Conservation (phyloP, 257 asterid species). For the Ballota nigra region DNA sequence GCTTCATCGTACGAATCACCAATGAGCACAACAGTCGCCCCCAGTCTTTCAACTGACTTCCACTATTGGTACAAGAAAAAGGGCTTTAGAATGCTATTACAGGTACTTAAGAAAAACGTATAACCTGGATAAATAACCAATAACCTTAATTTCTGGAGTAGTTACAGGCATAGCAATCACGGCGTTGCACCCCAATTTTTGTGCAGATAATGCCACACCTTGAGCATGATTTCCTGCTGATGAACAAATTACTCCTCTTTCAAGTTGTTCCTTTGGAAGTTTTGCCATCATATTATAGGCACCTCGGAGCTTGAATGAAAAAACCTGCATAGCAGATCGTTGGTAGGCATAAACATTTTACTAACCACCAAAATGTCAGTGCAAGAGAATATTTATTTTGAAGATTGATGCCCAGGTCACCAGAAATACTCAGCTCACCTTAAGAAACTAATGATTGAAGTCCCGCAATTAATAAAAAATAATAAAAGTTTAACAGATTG, state of each 20-base stretch:
- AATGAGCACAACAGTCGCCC: slow-evolving; percentile 75
- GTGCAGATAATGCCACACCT: slow-evolving; percentile 85
- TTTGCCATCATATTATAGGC: slow-evolving; percentile 97
- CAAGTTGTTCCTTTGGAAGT: slow-evolving; percentile 60
- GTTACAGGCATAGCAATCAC: slow-evolving; percentile 88
- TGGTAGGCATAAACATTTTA: neutral
- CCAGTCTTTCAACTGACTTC: slow-evolving; percentile 74
- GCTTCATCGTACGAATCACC: slow-evolving; percentile 93
- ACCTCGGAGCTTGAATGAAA: slow-evolving; percentile 89
- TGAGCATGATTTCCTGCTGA: slow-evolving; percentile 97
- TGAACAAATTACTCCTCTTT: slow-evolving; percentile 81
- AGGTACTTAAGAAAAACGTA: neutral
- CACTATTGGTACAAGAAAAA: slow-evolving; percentile 40
- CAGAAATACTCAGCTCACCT: neutral
- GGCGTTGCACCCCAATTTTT: slow-evolving; percentile 65
- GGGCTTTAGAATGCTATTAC: slow-evolving; percentile 5
- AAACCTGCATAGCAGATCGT: slow-evolving; percentile 49
- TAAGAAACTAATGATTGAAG: neutral
- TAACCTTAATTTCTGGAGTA: slow-evolving; percentile 87
- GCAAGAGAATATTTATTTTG: neutral
- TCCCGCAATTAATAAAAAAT: neutral
- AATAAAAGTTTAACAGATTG: neutral
- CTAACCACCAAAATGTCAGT: neutral
- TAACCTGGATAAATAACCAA: slow-evolving; percentile 15
- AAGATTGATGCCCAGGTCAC: no score